Evolutionary conservation across 306 rosid genomes (phyloP), one percentile per base, ranked within the genome.

Genomic region (Quercus aquifolioides): DNA sequence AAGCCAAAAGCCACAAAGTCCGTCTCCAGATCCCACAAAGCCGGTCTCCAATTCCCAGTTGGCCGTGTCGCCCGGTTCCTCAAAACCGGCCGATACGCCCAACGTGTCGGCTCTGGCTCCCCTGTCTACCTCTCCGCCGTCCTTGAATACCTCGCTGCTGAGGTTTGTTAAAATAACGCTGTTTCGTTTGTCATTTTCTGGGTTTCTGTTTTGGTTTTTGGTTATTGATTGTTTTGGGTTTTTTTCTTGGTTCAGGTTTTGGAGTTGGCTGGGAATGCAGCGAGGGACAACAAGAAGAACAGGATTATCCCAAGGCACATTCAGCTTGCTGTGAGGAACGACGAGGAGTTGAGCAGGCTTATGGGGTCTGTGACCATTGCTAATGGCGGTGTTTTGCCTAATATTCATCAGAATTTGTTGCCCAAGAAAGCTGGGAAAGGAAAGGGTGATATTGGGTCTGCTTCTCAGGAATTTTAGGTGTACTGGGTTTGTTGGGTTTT

Each of bases 31-130:
- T 91, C 97, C 25, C 30, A 64, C 51, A 94, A 94, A 74, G 98
- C 98, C 3, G 98, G 98, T 12, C 98, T 94, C 1, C 98, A 94
- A 14, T 94, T 94, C n/a, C 98, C 98, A 1, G 97, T 94, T 4
- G 94, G 98, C 14, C 97, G 98, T 0, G 30, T 94, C 33, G 97
- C 94, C 2, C 90, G 98, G 1, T 94, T 83, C 70, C 97, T 94
- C 52, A 94, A 86, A 59, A 70, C 81, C 1, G 98, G 98, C 6
- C 89, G 91, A 13, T 94, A 92, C 12, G 87, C 98, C 0, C 90
- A 84, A 76, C 94, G 98, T 0, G 92, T 91, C 0, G 97, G 96
- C 0, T 86, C 97, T 4, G 98, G 98, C 0, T 86, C 96, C 0
- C 97, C 98, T 0, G 97, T 94, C 71, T 94, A 94, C 52, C 97